Evolutionary conservation across 1,284 basidiomycete species (phyloP), one percentile per base, ranked within the genome.

Genomic region (Tilletia indica): DNA sequence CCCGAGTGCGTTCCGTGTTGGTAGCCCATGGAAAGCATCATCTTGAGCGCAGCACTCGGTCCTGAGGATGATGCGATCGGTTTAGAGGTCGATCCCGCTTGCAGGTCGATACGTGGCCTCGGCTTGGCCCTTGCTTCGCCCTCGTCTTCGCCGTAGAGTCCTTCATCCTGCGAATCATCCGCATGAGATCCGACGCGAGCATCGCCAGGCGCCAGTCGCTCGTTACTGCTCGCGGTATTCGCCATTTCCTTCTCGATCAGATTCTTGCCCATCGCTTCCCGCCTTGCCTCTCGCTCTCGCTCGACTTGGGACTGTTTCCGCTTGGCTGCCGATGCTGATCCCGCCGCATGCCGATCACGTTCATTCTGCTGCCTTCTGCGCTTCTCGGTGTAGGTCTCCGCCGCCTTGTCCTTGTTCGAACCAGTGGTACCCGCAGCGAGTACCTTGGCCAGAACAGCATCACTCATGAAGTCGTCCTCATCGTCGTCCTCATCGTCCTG

Each of bases 391-490:
- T 64, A 64, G 9, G 61, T 38, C 16, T 19, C 19, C 12, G n/a
- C 25, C 12, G 61, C 14, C 6, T 45, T 8, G 6, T 58, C 34
- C 25, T 58, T 21, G 56, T 34, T 14, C 34, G 34, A 39, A 16
- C n/a, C 36, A 36, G 61, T 12, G 3, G 31, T 39, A 19, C 34
- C 21, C 16, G 54, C 49, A 6, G 61, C 51, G 36, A 64, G 16
- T 4, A 64, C 34, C 36, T 42, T 34, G 6, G 61, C 61, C 19
- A 74, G 67, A 11, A 68, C 54, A 5, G 49, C 56, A 42, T 72
- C 70, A 8, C 71, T 72, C 73, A 74, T 74, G 47, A 72, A 74
- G 61, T 74, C 73, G 47, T 74, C 72, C 16, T 73, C 73, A 34
- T 73, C 67, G 14, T 73, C 72, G 16, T 67, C 61, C 4, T 71